Percentiles rank a stretch among this genome's conserved stretches.
Evolutionary conservation across 768 basidiomycete genomes (phyloP).

Genomic region (Pleurotus pulmonarius): DNA sequence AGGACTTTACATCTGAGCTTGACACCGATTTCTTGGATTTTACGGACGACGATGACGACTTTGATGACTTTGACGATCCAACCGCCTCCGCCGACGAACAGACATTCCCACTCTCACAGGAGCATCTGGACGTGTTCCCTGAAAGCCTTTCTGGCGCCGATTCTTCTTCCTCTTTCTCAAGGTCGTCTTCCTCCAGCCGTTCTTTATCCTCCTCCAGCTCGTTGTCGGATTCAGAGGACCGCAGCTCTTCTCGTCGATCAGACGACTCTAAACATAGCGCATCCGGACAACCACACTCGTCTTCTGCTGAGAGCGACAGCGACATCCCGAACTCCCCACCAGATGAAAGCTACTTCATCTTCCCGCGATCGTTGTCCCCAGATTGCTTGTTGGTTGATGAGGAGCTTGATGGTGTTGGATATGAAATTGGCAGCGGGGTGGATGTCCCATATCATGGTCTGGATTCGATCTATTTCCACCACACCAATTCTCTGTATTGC

Average conservation of each 20-base stretch:
- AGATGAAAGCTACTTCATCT: conserved; percentile 18
- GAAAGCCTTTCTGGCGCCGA: background rate
- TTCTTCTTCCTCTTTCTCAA: conserved; percentile 1
- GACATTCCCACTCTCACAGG: too few relatives aligned
- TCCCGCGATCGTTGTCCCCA: conserved; percentile 16
- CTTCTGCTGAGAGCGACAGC: conserved; percentile 21
- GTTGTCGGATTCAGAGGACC: background rate
- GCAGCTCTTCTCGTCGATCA: background rate
- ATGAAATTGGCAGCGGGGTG: conserved; percentile 4
- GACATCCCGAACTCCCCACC: conserved; percentile 22
- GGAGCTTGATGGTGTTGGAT: conserved; percentile 13
- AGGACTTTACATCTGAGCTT: conserved; percentile 15
- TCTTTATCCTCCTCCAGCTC: conserved; percentile 8
- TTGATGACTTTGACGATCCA: conserved; percentile 1
- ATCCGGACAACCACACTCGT: conserved; percentile 12
- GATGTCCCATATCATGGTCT: conserved; percentile 3
- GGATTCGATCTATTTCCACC: conserved; percentile 5
- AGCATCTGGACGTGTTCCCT: background rate
- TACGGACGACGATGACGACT: conserved; percentile 13
- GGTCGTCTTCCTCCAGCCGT: background rate
- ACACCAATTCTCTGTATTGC: conserved; percentile 2
- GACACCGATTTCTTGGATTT: conserved; percentile 17
- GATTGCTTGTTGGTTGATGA: conserved; percentile 17
- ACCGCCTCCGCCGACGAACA: background rate
- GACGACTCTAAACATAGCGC: conserved; percentile 10